Evolutionary conservation across 2,329 filamentous ascomycete species (phyloP), one percentile per base, ranked within the genome.

Genomic region (Penicillium polonicum): DNA sequence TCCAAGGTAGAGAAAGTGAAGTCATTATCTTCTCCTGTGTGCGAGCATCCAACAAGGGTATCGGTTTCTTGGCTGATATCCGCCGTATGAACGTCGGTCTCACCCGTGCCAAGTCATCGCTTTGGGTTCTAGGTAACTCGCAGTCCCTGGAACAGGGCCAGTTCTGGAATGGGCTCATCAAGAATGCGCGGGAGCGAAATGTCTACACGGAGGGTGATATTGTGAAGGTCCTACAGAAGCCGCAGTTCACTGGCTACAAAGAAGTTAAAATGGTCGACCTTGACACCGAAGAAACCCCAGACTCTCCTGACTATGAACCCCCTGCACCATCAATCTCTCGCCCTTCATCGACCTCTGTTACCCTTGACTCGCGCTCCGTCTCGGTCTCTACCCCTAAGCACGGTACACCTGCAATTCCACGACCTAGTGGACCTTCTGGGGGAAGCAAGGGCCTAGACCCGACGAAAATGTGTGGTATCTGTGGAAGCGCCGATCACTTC

Each of bases 21-120:
- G 88, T 99, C 62, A 97, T 99, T 74, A 97, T 99, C 63, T 99
- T 99, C 79, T 97, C 94, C 41, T 99, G 95, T 74, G 94, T 99
- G 60, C 88, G 94, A 78, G 93, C 94, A 23, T 93, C 89, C 31
- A 85, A 90, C n/a, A 90, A 88, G 8, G 92, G 93, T 68, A 96
- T 99, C 70, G 94, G 94, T 82, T 99, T 99, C 85, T 88, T 99
- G 84, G 90, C 91, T 54, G 94, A 99, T 73, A 96, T 99, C 70
- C 87, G 94, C 58, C 93, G 94, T 82, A 97, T 99, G 95, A 99
- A 99, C 75, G 94, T 99, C 69, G 94, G 94, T 78, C 82, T 99
- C 59, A 99, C 94, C 23, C 89, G 94, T 80, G 95, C 94, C 5
- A 97, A 96, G 75, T 96, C 91, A 10, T 97, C 93, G 35, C 83